Evolutionary conservation across 2,329 filamentous ascomycete genomes (phyloP), one percentile per base, ranked within the genome.

Genomic region (Cladosporium colombiae): DNA sequence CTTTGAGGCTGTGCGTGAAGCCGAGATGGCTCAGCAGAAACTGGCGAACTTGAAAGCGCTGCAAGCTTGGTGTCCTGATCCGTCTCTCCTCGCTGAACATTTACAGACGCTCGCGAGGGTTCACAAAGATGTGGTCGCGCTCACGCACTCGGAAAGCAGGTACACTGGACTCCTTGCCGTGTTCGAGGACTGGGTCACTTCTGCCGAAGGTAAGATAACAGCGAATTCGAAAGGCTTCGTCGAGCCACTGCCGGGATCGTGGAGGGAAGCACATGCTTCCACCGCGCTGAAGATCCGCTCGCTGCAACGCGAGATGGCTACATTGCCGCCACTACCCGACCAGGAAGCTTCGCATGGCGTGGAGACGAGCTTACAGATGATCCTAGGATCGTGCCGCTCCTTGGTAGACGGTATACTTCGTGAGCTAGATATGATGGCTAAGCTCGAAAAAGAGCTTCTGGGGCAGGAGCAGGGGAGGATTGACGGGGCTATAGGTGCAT

Each of bases 381-480:
- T 87, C 69, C 73, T 89, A 46, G 75, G 74, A 7, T 81, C 79
- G 2, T 85, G 82, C 64, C 75, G 79, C 25, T 72, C 71, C 18
- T 75, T 90, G 53, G 81, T 89, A 14, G 73, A 78, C 57, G 85
- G 83, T 40, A 90, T 90, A 87, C 75, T 88, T 53, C 79, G 78
- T n/a, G 88, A 90, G 78, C 77, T 91, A 68, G 75, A 76, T n/a
- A 67, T 83, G 66, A 90, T 91, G 88, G 81, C 81, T 64, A 81
- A 83, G 71, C 84, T 91, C 65, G 86, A 89, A 76, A 78, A 77
- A 56, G 86, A 87, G 70, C 84, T 86, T 5, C 75, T 86, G 62
- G 78, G 76, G 56, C 80, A 82, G 53, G 88, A 91, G 75, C 81
- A 82, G 65, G 80, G 79, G 50, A 89, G 88, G 85, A 84, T 90